Evolutionary conservation across 2,329 filamentous ascomycete genomes (phyloP).

Genomic region (Sordariomycetes sp.): DNA sequence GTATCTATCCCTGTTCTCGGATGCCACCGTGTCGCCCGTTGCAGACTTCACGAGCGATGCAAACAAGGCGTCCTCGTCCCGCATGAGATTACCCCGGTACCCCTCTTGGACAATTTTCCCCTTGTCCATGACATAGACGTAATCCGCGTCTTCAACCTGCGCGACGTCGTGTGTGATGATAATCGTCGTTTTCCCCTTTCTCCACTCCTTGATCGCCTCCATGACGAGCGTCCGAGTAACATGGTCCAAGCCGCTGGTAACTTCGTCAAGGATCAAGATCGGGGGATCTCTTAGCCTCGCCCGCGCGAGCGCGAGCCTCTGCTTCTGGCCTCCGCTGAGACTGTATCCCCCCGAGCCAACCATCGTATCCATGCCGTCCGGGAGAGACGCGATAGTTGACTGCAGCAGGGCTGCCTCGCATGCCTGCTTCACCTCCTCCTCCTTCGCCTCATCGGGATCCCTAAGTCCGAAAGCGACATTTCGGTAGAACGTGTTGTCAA

Average conservation of each 20-base stretch:
- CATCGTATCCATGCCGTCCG: slow-evolving; percentile 56
- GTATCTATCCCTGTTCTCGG: not conserved
- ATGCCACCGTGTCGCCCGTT: not conserved
- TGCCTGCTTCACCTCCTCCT: slow-evolving; percentile 44
- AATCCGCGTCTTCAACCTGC: slow-evolving; percentile 61
- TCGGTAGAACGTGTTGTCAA: slow-evolving; percentile 63
- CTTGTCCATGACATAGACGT: slow-evolving; percentile 65
- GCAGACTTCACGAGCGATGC: slow-evolving; percentile 20
- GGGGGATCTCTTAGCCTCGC: slow-evolving; percentile 65
- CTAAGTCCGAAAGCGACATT: slow-evolving; percentile 65
- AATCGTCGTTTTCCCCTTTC: slow-evolving; percentile 71
- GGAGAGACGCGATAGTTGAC: slow-evolving; percentile 51
- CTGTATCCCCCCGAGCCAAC: slow-evolving; percentile 57
- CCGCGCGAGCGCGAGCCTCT: slow-evolving; percentile 68
- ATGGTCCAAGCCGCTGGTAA: slow-evolving; percentile 77
- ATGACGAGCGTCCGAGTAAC: slow-evolving; percentile 55
- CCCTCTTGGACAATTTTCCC: slow-evolving; percentile 59
- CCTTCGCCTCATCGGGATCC: slow-evolving; percentile 30
- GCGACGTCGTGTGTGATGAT: slow-evolving; percentile 84
- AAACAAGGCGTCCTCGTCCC: slow-evolving; percentile 29
- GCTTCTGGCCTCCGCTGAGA: slow-evolving; percentile 75
- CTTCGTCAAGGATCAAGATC: slow-evolving; percentile 60
- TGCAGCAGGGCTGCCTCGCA: slow-evolving; percentile 57
- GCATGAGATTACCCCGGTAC: slow-evolving; percentile 39
- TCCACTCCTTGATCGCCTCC: slow-evolving; percentile 64